A percentile compares a stretch with the other conserved stretches of the same genome.
Conservation (phyloP, 306 rosid genomes). For the Trichosanthes cucumerina region DNA sequence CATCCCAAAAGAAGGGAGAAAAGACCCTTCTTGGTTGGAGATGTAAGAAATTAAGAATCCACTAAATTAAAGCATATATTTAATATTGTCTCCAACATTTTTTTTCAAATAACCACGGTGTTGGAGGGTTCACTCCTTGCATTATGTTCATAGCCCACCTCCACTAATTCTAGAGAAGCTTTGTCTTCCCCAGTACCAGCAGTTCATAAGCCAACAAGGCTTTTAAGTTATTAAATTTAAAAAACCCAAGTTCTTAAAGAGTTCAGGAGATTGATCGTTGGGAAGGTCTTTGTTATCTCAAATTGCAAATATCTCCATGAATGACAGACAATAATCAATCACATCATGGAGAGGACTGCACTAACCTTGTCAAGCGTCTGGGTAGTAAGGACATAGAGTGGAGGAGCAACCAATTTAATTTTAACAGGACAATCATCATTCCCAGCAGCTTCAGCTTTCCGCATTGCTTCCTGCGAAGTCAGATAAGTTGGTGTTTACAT, state of each 20-base stretch:
- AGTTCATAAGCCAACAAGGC: neutral
- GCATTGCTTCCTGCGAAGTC: slow-evolving; percentile 76
- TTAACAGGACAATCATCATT: slow-evolving; percentile 88
- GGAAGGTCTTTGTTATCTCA: neutral
- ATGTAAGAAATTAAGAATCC: neutral
- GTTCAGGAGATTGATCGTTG: neutral
- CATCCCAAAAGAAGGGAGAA: neutral
- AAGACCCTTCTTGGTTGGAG: neutral
- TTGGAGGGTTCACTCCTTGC: neutral
- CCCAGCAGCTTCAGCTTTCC: slow-evolving; percentile 91
- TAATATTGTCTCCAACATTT: neutral
- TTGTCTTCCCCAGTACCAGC: neutral
- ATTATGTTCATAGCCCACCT: neutral
- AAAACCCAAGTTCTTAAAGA: neutral
- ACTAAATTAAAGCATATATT: neutral
- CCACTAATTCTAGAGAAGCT: neutral
- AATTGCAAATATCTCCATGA: neutral
- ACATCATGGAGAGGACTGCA: slow-evolving; percentile 3
- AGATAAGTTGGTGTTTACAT: neutral
- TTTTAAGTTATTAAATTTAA: neutral
- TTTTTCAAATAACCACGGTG: neutral
- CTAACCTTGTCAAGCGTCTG: slow-evolving; percentile 97
- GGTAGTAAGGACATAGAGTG: slow-evolving; percentile 89
- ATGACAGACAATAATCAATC: neutral
- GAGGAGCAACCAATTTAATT: slow-evolving; percentile 96